Evolutionary conservation across 2,329 filamentous ascomycete genomes (phyloP).

Genomic region (Arthroderma sp.): DNA sequence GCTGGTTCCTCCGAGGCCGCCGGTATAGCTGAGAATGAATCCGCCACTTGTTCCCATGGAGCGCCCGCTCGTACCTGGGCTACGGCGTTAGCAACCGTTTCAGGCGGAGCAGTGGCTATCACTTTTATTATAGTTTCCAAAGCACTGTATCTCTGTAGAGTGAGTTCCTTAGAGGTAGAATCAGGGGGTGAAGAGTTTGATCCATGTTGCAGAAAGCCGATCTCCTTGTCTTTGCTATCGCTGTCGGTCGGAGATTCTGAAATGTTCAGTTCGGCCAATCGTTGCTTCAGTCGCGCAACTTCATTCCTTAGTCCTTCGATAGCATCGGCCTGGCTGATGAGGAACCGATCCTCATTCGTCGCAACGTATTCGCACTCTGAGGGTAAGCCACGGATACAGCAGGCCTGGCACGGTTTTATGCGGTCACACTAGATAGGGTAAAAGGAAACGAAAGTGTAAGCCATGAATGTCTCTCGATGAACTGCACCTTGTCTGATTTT

Average conservation of each 20-base stretch:
- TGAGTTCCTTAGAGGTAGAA: neutral
- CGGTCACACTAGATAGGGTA: slow-evolving; percentile 16
- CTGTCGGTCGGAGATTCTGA: slow-evolving; percentile 8
- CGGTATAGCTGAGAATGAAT: neutral
- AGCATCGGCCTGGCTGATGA: slow-evolving; percentile 17
- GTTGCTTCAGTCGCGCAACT: slow-evolving; percentile 50
- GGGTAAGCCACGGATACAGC: slow-evolving; percentile 18
- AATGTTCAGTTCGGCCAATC: slow-evolving; percentile 51
- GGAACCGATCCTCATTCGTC: slow-evolving; percentile 19
- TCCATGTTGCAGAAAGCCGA: neutral
- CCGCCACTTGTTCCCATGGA: neutral
- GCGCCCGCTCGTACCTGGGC: slow-evolving; percentile 3
- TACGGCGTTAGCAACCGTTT: slow-evolving; percentile 3
- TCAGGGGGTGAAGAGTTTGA: neutral
- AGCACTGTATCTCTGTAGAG: neutral
- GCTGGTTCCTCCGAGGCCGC: too few relatives aligned
- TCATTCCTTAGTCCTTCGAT: slow-evolving; percentile 16
- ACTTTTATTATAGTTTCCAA: neutral
- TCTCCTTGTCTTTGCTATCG: slow-evolving; percentile 24
- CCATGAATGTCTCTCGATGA: neutral
- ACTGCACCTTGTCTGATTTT: neutral
- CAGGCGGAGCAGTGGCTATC: slow-evolving; percentile 4
- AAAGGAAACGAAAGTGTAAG: neutral
- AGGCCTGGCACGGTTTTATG: slow-evolving; percentile 20
- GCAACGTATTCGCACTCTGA: slow-evolving; percentile 21